Conservation (phyloP, 306 rosid species). For the Herpetospermum pedunculosum region DNA sequence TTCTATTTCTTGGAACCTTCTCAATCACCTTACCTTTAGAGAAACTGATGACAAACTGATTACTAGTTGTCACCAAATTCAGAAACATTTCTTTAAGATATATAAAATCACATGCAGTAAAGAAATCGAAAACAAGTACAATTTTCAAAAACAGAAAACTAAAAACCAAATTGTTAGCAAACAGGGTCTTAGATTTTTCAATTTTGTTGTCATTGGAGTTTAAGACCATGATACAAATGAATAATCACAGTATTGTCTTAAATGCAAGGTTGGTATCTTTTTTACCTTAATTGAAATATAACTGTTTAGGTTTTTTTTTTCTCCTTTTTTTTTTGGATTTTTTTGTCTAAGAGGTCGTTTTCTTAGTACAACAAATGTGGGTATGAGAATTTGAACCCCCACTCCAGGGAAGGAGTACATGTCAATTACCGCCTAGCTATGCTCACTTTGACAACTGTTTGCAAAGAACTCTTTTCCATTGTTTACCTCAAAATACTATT, state of each 20-base stretch:
- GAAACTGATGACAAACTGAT: neutral
- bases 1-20: neutral
- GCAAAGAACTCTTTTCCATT: neutral
- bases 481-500: neutral
- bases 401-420: no score
- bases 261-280: neutral
- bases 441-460: neutral
- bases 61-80: neutral
- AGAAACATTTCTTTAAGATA: no score
- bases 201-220: neutral
- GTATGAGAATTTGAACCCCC: no score
- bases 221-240: neutral
- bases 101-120: no score
- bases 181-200: neutral
- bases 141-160: no score
- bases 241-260: neutral
- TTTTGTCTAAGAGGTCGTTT: no score
- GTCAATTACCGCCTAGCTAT: no score
- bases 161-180: no score
- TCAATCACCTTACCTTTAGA: neutral
- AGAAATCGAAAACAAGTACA: no score
- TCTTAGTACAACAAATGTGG: no score
- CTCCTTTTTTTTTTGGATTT: no score
- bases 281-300: neutral
- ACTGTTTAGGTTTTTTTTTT: neutral